A percentile compares a stretch with the other conserved stretches of the same genome.
phyloP scores from a whole-genome alignment of 2,329 filamentous ascomycete genomes.

The Thyridium curvatum region DNA sequence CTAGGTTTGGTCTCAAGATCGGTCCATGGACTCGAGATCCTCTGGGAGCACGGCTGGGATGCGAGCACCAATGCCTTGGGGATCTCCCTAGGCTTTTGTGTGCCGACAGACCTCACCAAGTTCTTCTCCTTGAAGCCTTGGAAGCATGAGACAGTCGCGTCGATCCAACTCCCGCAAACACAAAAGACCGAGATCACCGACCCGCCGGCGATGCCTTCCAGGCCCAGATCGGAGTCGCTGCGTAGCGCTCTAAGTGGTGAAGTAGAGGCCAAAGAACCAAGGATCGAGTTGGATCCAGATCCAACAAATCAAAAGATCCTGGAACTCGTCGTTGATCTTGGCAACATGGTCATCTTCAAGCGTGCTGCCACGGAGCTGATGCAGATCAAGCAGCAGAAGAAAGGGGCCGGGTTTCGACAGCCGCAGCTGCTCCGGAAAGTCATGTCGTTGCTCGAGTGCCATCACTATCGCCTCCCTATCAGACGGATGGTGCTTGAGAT shows the following conservation, averaged over 20 bases:
- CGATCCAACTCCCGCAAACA: constrained; percentile 40
- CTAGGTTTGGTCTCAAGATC: constrained; percentile 88
- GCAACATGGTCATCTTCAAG: constrained; percentile 89
- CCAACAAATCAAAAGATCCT: constrained; percentile 68
- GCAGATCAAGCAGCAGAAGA: constrained; percentile 70
- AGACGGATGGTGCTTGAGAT: constrained; percentile 88
- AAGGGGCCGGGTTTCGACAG: constrained; percentile 68
- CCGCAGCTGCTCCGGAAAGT: constrained; percentile 77
- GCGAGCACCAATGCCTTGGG: constrained; percentile 80
- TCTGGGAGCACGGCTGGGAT: constrained; percentile 89
- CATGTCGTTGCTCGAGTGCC: constrained; percentile 77
- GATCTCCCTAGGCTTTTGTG: constrained; percentile 77
- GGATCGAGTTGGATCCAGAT: constrained; percentile 30
- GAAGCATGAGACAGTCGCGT: constrained; percentile 42
- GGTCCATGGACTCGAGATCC: constrained; percentile 83
- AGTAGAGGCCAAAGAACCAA: constrained; percentile 11
- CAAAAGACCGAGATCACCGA: constrained; percentile 46
- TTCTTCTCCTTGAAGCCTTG: constrained; percentile 67
- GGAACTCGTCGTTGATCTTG: constrained; percentile 78
- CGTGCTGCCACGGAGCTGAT: constrained; percentile 76
- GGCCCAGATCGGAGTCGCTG: constrained; percentile 30
- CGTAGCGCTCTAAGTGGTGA: constrained; percentile 16
- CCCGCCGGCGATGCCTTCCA: constrained; percentile 32
- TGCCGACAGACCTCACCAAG: constrained; percentile 71
- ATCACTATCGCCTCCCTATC: constrained; percentile 82